phyloP scores from a whole-genome alignment of 805 yeast species.

The Wickerhamomyces strasburgensis region DNA sequence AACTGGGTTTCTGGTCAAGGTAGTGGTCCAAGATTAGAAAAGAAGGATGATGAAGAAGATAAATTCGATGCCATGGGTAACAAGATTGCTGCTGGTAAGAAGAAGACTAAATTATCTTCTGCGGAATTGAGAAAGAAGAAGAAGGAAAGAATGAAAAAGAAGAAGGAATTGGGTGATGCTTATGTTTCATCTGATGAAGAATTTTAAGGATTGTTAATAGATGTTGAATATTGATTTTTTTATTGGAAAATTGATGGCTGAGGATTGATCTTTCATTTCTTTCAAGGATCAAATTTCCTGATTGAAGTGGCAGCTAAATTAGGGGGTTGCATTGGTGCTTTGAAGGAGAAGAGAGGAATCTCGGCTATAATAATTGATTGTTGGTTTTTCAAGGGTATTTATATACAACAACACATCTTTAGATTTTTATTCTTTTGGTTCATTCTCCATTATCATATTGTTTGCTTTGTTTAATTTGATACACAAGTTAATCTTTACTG shows the following conservation, averaged over 20 bases:
- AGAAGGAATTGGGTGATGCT: conserved; percentile 99
- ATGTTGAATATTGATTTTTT: neutral
- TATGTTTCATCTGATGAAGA: conserved; percentile 97
- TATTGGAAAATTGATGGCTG: neutral
- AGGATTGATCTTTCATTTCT: neutral
- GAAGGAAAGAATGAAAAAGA: conserved; percentile 99
- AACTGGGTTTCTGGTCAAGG: conserved; percentile 99
- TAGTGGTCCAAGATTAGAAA: conserved; percentile 98
- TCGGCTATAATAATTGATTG: too few relatives aligned
- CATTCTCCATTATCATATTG: neutral
- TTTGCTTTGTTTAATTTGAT: neutral
- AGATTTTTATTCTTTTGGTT: neutral
- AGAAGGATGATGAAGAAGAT: conserved; percentile 95
- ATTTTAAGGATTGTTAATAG: conserved; percentile 39
- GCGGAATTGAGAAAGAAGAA: conserved; percentile 99
- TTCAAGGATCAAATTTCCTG: too few relatives aligned
- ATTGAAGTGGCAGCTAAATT: neutral
- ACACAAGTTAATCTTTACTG: neutral
- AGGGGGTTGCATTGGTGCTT: neutral
- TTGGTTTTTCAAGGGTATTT: neutral
- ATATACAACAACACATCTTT: neutral
- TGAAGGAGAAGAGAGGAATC: too few relatives aligned
- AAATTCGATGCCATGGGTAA: conserved; percentile 99
- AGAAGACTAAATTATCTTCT: conserved; percentile 96
- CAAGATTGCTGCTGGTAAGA: conserved; percentile 95